These are phyloP conservation scores for Melanogaster broomeanus DNA, from an alignment of 768 basidiomycete species.

Conservation along the genomic window DNA sequence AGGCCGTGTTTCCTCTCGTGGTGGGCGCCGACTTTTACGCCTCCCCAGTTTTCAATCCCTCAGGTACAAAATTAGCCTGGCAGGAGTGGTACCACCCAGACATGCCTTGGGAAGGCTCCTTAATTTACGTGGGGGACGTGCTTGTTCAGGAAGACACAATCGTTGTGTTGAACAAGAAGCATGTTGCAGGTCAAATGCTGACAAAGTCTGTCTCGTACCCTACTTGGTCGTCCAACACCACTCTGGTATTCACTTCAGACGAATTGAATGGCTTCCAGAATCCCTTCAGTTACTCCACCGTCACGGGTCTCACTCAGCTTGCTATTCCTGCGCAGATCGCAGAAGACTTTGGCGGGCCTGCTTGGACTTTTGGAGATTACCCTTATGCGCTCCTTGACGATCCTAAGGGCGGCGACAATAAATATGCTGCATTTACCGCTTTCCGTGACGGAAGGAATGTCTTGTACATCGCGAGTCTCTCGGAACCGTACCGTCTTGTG, in stretches of 20 bases:
- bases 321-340: constrained; percentile 40
- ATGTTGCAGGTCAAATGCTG: constrained; percentile 52
- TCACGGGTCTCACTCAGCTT: constrained; percentile 28
- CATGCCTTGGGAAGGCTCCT: constrained; percentile 72
- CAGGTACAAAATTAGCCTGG: constrained; percentile 61
- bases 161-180: constrained; percentile 39
- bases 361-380: constrained; percentile 54
- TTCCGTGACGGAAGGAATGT: constrained; percentile 34
- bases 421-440: constrained; percentile 31
- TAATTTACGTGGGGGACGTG: constrained; percentile 56
- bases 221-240: constrained; percentile 55
- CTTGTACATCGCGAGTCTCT: constrained; percentile 35
- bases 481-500: constrained; percentile 21
- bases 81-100: constrained; percentile 69
- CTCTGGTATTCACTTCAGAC: constrained; percentile 66
- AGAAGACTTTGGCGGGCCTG: constrained; percentile 58
- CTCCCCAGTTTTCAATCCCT: constrained; percentile 56
- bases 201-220: constrained; percentile 61
- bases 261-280: constrained; percentile 61
- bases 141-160: constrained; percentile 23
- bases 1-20: constrained; percentile 46
- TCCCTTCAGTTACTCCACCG: constrained; percentile 55
- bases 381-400: constrained; percentile 49
- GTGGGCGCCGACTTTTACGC: constrained; percentile 75
- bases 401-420: constrained; percentile 15